Percentiles rank a stretch among this genome's conserved stretches.
These are phyloP conservation scores for Kazachstania kunashirensis DNA, from an alignment of 805 yeast genomes.

Conservation along the genomic window DNA sequence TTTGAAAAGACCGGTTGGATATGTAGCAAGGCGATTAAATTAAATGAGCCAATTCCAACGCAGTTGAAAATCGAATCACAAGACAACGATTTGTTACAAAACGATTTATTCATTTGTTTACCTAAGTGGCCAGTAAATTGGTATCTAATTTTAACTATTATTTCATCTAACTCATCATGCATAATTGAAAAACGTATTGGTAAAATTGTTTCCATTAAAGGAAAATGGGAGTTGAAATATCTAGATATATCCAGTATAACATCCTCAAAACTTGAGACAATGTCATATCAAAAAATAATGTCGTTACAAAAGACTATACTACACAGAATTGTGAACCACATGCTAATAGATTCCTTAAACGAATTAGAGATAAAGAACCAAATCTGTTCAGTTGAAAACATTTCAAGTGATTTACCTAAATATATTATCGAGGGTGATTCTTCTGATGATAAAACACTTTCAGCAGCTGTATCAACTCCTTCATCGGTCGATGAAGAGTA, in stretches of 20 bases:
- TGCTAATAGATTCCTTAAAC: constrained; percentile 29
- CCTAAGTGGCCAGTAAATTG: constrained; percentile 31
- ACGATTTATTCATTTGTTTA: constrained; percentile 25
- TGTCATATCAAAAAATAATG: constrained; percentile 28
- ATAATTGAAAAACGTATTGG: constrained; percentile 28
- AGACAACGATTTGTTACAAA: constrained; percentile 12
- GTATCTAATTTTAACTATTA: constrained; percentile 28
- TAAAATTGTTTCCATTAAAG: constrained; percentile 25
- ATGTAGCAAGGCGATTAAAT: constrained; percentile 21
- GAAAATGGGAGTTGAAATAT: constrained; percentile 28
- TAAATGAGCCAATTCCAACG: constrained; percentile 17
- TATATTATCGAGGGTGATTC: constrained; percentile 11
- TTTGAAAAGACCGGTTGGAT: constrained; percentile 31
- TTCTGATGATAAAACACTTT: neutral
- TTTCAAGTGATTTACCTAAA: constrained; percentile 14
- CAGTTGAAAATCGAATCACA: constrained; percentile 7
- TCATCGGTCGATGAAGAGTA: constrained; percentile 6
- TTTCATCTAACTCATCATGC: constrained; percentile 27
- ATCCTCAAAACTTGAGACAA: constrained; percentile 24
- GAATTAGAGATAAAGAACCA: constrained; percentile 25
- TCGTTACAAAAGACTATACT: constrained; percentile 24
- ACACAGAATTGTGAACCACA: constrained; percentile 29
- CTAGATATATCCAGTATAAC: constrained; percentile 18
- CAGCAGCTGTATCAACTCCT: neutral
- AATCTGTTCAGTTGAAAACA: constrained; percentile 15